These are phyloP conservation scores for Plenodomus biglobosus DNA, from an alignment of 2,329 filamentous ascomycete genomes.

Conservation along the genomic window DNA sequence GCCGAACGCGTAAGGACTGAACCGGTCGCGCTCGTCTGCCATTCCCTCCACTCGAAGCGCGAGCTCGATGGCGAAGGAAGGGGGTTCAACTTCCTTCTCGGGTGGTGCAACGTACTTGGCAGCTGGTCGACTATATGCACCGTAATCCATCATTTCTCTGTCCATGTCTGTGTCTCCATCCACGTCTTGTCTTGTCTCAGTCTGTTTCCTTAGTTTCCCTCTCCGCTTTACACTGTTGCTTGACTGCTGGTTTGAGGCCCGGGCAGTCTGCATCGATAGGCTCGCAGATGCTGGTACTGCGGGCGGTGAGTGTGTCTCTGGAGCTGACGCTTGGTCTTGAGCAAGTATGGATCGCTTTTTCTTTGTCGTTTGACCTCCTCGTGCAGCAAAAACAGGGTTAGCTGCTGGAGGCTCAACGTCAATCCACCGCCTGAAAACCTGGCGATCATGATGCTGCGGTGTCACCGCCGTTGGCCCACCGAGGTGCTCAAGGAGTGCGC, in stretches of 20 bases:
- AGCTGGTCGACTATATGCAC: background rate
- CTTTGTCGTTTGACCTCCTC: background rate
- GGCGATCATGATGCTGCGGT: constrained; percentile 11
- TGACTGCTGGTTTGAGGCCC: background rate
- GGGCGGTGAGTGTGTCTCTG: background rate
- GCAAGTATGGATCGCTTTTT: background rate
- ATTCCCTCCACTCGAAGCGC: constrained; percentile 5
- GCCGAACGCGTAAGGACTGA: constrained; percentile 19
- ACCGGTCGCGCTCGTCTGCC: constrained; percentile 8
- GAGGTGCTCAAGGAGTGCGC: constrained; percentile 9
- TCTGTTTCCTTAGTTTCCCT: background rate
- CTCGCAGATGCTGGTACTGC: background rate
- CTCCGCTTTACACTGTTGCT: background rate
- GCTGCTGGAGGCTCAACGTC: background rate
- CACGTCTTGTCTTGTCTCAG: background rate
- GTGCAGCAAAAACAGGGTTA: background rate
- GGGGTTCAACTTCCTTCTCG: background rate
- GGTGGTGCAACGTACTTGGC: constrained; percentile 9
- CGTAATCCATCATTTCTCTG: background rate
- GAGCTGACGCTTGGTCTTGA: background rate
- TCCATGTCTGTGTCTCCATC: background rate
- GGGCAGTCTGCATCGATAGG: background rate
- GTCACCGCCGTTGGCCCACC: constrained; percentile 13
- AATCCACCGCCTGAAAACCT: constrained; percentile 1
- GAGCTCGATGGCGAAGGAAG: background rate